Evolutionary conservation across 2,329 filamentous ascomycete genomes (phyloP).

Genomic region (Metarhizium anisopliae): DNA sequence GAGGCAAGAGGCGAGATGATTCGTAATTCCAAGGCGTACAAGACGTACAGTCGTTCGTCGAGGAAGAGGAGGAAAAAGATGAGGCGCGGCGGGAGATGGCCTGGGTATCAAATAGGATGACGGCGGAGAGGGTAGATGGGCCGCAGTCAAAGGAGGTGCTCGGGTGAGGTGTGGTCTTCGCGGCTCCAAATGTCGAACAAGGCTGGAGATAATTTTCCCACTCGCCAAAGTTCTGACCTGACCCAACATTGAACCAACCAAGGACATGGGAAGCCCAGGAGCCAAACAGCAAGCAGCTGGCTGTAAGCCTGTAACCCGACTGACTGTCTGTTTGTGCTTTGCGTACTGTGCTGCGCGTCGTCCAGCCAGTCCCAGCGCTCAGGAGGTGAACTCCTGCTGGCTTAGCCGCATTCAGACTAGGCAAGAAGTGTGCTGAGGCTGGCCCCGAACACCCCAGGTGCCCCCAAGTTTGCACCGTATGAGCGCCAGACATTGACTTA

Average conservation of each 20-base stretch:
- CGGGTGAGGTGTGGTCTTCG: slow-evolving; percentile 16
- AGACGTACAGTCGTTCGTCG: not conserved
- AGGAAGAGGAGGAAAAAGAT: not conserved
- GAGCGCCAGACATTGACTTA: no score
- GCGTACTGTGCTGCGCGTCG: not conserved
- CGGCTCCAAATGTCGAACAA: slow-evolving; percentile 21
- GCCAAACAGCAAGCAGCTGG: slow-evolving; percentile 4
- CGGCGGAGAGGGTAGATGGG: slow-evolving; percentile 17
- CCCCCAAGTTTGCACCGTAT: no score
- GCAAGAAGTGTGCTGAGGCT: not conserved
- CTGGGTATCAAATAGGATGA: slow-evolving; percentile 24
- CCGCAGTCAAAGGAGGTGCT: slow-evolving; percentile 17
- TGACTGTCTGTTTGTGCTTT: not conserved
- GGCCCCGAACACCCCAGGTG: not conserved
- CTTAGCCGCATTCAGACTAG: not conserved
- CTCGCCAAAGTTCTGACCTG: not conserved
- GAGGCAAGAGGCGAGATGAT: not conserved
- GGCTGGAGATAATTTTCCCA: slow-evolving; percentile 24
- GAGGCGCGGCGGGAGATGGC: slow-evolving; percentile 12
- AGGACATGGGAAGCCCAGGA: slow-evolving; percentile 8
- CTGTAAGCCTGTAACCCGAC: no score
- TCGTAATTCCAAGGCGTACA: no score
- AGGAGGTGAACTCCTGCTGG: not conserved
- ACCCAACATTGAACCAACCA: not conserved
- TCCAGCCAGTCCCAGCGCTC: not conserved